Percentiles rank a stretch among this genome's conserved stretches.
Evolutionary conservation across 257 asterid species (phyloP).

Genomic region (Voacanga thouarsii): DNA sequence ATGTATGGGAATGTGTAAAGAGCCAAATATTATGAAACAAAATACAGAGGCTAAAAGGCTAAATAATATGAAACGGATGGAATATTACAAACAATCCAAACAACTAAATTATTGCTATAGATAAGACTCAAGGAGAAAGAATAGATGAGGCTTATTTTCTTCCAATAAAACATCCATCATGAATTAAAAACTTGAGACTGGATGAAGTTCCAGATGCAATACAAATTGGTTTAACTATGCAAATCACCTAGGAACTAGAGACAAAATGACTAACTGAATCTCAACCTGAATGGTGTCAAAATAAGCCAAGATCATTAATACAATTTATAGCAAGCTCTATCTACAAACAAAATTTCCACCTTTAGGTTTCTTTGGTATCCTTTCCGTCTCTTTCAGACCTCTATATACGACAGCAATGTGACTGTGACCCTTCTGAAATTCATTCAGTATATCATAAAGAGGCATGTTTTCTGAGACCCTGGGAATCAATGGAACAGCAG

Average conservation of each 20-base stretch:
- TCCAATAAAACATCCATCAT: background rate
- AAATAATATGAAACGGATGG: too few relatives aligned
- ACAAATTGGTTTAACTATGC: background rate
- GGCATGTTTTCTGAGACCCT: conserved; percentile 95
- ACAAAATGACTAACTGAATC: background rate
- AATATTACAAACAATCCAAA: background rate
- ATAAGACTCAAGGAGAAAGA: background rate
- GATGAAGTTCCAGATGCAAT: background rate
- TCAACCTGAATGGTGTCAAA: background rate
- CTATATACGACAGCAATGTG: conserved; percentile 89
- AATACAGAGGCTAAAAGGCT: too few relatives aligned
- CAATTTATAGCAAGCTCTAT: background rate
- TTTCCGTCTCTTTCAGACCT: conserved; percentile 67
- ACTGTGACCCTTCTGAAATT: conserved; percentile 98
- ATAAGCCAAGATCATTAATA: background rate
- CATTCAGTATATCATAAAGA: conserved; percentile 92
- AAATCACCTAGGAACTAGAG: background rate
- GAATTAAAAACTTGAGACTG: background rate
- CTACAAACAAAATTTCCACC: conserved; percentile 34
- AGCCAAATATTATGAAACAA: too few relatives aligned
- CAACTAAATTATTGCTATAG: background rate
- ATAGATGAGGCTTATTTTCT: background rate
- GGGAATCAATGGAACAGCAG: conserved; percentile 28
- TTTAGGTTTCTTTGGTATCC: conserved; percentile 43
- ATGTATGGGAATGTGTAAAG: too few relatives aligned